Evolutionary conservation across 768 basidiomycete species (phyloP), one percentile per base, ranked within the genome.

Genomic region (Lentinula guzmanii): DNA sequence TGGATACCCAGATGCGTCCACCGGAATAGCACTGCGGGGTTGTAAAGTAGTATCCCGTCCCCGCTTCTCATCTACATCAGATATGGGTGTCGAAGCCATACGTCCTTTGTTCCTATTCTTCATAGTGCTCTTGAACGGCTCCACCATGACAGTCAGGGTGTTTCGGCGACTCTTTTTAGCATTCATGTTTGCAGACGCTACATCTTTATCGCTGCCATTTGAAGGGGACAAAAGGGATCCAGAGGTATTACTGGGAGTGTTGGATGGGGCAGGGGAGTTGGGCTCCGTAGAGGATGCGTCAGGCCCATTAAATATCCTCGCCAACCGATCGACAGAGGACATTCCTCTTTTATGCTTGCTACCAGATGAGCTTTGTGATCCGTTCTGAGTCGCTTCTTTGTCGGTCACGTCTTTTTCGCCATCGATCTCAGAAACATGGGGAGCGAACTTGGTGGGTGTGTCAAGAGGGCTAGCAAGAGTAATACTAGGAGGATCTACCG

Each of bases 101-200:
- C 69, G 63, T 59, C 74, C 70, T 66, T 75, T 79, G 31, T 63
- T 65, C 65, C 72, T 74, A 28, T 75, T 79, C 69, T 83, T 80
- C 62, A 79, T 79, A 0, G 81, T 77, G 45, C 85, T 79, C 59
- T 79, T 81, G 64, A 94, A 76, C 6, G 90, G 89, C 69, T 91
- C 90, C 1, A 91, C 89, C 85, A 94, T 91, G 43, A 95, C 84
- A 0, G 89, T 93, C 64, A 97, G 79, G 0, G 94, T 95, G 72
- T 91, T 94, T 66, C 93, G 75, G 68, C 88, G 79, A 63, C 75
- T 79, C 72, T 86, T 86, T 77, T 85, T 92, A 42, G 70, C 71
- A 11, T 45, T 58, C 24, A 33, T 42, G 33, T 35, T 16, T 24
- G 58, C 37, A 2, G 57, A 46, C 18, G 35, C 37, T 9, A 31